A percentile compares a stretch with the other conserved stretches of the same genome.
These are phyloP conservation scores for Trichodelitschia bisporula DNA, from an alignment of 495 filamentous ascomycete genomes.

Conservation along the genomic window DNA sequence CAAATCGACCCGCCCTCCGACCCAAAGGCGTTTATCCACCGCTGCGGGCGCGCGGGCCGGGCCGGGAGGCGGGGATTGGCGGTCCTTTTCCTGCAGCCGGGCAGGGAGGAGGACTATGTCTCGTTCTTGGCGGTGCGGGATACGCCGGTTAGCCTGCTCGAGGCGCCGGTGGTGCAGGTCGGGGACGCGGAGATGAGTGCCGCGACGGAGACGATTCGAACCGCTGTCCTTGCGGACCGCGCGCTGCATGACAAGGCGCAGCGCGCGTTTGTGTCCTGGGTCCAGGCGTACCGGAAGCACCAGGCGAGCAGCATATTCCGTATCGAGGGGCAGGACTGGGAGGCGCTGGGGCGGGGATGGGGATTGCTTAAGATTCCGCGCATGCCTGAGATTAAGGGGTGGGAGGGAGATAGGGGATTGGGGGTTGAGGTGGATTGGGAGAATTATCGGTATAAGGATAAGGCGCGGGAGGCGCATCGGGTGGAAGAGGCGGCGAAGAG, in stretches of 20 bases:
- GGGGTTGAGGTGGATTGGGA: constrained; percentile 37
- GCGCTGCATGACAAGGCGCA: constrained; percentile 71
- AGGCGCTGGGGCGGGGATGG: constrained; percentile 56
- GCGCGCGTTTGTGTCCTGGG: constrained; percentile 77
- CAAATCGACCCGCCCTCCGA: constrained; percentile 83
- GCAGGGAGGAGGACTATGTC: constrained; percentile 68
- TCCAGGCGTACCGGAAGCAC: constrained; percentile 76
- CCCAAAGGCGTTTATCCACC: constrained; percentile 85
- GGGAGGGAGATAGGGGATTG: constrained; percentile 35
- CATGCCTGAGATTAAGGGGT: constrained; percentile 72
- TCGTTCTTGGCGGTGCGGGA: constrained; percentile 70
- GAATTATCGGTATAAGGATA: constrained; percentile 50
- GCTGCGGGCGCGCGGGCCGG: constrained; percentile 76
- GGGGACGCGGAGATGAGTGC: constrained; percentile 29
- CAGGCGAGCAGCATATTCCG: constrained; percentile 80
- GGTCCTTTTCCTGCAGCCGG: constrained; percentile 56
- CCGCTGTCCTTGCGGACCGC: constrained; percentile 42
- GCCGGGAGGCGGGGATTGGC: constrained; percentile 71
- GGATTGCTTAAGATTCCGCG: constrained; percentile 65
- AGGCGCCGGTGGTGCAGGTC: constrained; percentile 20
- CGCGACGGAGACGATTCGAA: constrained; percentile 30
- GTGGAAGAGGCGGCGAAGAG: constrained; percentile 19
- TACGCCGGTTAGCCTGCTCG: constrained; percentile 50
- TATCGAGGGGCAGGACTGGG: constrained; percentile 59
- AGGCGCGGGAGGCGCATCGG: constrained; percentile 46